A percentile compares a stretch with the other conserved stretches of the same genome.
Evolutionary conservation across 1,284 basidiomycete genomes (phyloP).

Genomic region (Chondrostereum purpureum): DNA sequence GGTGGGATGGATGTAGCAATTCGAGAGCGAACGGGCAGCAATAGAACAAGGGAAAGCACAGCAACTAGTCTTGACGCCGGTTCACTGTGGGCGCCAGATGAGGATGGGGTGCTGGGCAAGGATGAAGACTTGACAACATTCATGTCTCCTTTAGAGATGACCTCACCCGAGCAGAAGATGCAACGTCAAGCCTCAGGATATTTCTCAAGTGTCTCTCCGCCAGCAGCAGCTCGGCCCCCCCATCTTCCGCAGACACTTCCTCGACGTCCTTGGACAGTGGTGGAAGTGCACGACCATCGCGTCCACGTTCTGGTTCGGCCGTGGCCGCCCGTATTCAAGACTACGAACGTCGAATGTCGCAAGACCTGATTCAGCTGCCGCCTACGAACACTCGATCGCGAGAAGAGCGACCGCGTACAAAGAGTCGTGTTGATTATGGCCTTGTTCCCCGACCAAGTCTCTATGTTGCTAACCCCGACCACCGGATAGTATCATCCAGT

Average conservation of each 20-base stretch:
- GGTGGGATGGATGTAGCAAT: constrained; percentile 65
- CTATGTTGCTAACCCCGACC: constrained; percentile 59
- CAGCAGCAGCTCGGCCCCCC: constrained; percentile 11
- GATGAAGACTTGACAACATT: constrained; percentile 9
- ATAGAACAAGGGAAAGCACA: constrained; percentile 23
- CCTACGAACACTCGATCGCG: constrained; percentile 27
- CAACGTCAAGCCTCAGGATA: constrained; percentile 12
- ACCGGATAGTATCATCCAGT: constrained; percentile 20
- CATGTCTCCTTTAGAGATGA: constrained; percentile 18
- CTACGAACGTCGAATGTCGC: constrained; percentile 33
- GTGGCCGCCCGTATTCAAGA: constrained; percentile 33
- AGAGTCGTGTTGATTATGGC: constrained; percentile 39
- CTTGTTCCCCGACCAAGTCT: constrained; percentile 49
- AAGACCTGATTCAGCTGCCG: constrained; percentile 21
- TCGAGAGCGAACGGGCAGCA: constrained; percentile 35
- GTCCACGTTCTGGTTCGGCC: constrained; percentile 16
- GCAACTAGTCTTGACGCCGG: constrained; percentile 15
- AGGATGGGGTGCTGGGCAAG: constrained; percentile 9
- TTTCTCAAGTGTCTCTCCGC: constrained; percentile 7
- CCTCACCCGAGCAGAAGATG: background rate
- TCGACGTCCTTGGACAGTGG: constrained; percentile 8
- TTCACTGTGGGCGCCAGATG: constrained; percentile 9
- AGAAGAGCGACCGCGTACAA: constrained; percentile 24
- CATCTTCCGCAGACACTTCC: constrained; percentile 1
- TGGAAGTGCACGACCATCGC: constrained; percentile 8